Evolutionary conservation across 2,329 filamentous ascomycete genomes (phyloP).

Genomic region (Camptophora hylomeconis): DNA sequence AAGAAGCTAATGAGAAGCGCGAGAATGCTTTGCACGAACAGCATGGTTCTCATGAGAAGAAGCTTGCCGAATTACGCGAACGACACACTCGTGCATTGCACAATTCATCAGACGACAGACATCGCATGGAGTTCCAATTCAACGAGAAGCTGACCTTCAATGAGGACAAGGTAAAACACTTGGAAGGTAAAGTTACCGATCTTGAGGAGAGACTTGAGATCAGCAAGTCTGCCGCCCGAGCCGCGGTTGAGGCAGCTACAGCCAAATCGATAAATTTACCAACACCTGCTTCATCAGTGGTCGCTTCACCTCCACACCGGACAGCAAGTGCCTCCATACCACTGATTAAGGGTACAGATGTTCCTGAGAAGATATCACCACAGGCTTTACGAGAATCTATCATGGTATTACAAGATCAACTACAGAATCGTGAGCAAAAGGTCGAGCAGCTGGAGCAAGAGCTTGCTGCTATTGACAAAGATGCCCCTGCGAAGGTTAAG

Average conservation of each 20-base stretch:
- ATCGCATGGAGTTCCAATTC: slow-evolving; percentile 65
- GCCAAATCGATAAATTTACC: slow-evolving; percentile 31
- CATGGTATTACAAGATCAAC: slow-evolving; percentile 87
- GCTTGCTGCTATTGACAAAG: slow-evolving; percentile 55
- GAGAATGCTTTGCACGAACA: slow-evolving; percentile 44
- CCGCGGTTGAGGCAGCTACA: slow-evolving; percentile 62
- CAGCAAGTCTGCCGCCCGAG: slow-evolving; percentile 72
- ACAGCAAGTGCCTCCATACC: slow-evolving; percentile 35
- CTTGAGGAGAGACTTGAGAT: slow-evolving; percentile 87
- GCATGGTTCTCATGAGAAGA: slow-evolving; percentile 49
- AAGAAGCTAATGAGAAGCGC: slow-evolving; percentile 39
- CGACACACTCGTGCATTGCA: slow-evolving; percentile 62
- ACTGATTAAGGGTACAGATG: slow-evolving; percentile 30
- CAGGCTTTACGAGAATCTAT: slow-evolving; percentile 94
- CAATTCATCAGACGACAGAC: slow-evolving; percentile 67
- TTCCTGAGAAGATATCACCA: slow-evolving; percentile 79
- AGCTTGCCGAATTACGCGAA: slow-evolving; percentile 60
- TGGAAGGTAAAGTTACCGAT: slow-evolving; percentile 72
- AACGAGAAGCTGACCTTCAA: slow-evolving; percentile 70
- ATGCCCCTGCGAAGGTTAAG: slow-evolving; percentile 68
- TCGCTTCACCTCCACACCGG: slow-evolving; percentile 26
- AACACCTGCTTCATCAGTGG: slow-evolving; percentile 20
- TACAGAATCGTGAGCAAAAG: slow-evolving; percentile 80
- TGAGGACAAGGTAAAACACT: slow-evolving; percentile 69
- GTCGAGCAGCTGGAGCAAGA: slow-evolving; percentile 77